Percentiles rank a stretch among this genome's conserved stretches.
Conservation (phyloP, 306 rosid species). For the Abrus precatorius region DNA sequence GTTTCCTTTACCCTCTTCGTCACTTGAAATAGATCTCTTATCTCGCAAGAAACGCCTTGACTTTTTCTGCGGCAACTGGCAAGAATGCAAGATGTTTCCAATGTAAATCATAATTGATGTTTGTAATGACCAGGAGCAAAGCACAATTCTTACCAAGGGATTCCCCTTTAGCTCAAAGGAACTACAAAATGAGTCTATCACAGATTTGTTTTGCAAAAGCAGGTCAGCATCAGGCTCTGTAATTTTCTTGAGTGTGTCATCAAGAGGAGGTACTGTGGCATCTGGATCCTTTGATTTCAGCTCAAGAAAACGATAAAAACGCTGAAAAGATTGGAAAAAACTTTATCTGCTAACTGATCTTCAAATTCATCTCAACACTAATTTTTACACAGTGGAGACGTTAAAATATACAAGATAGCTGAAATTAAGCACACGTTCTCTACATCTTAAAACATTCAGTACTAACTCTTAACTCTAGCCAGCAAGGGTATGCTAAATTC, state of each 20-base stretch:
- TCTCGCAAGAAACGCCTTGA: slow-evolving; percentile 58
- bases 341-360: too few species aligned
- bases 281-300: slow-evolving; percentile 84
- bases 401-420: slow-evolving; percentile 19
- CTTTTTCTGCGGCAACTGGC: slow-evolving; percentile 62
- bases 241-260: slow-evolving; percentile 80
- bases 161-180: slow-evolving; percentile 71
- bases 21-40: slow-evolving; percentile 49
- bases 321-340: slow-evolving; percentile 61
- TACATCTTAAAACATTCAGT: slow-evolving; percentile 5
- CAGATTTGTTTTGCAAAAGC: slow-evolving; percentile 61
- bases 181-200: slow-evolving; percentile 56
- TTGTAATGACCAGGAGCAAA: background rate
- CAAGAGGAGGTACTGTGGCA: slow-evolving; percentile 78
- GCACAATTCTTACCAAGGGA: slow-evolving; percentile 59
- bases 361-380: background rate
- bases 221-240: slow-evolving; percentile 73
- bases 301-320: slow-evolving; percentile 74
- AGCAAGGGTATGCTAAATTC: slow-evolving; percentile 27
- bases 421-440: slow-evolving; percentile 29
- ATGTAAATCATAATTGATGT: slow-evolving; percentile 30
- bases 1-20: slow-evolving; percentile 55
- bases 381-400: background rate
- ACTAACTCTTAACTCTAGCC: background rate
- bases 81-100: slow-evolving; percentile 17